phyloP scores from a whole-genome alignment of 441 rosid species.

The Gossypium lobatum region DNA sequence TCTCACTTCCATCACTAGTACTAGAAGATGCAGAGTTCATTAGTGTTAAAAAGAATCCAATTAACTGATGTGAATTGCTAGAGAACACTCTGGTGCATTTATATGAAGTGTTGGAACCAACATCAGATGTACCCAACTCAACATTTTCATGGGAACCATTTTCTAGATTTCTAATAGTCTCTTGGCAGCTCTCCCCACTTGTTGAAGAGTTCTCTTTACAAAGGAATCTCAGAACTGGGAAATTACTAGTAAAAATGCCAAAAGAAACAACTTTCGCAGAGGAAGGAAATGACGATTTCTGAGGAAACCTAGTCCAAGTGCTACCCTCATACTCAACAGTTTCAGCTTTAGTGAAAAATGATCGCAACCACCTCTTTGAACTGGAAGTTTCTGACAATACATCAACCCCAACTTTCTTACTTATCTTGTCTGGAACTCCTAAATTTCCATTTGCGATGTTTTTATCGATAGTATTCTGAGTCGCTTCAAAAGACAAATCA shows the following conservation, averaged over 20 bases:
- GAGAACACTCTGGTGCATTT: constrained; percentile 77
- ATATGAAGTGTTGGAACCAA: constrained; percentile 31
- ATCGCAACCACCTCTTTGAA: constrained; percentile 73
- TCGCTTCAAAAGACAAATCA: constrained; percentile 25
- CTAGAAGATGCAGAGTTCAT: constrained; percentile 31
- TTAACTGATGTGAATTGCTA: constrained; percentile 58
- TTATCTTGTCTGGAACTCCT: constrained; percentile 18
- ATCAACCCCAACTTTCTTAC: constrained; percentile 24
- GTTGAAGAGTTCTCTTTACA: constrained; percentile 25
- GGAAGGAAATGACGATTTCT: constrained; percentile 58
- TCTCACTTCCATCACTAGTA: constrained; percentile 31
- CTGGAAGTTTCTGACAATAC: constrained; percentile 28
- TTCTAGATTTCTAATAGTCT: constrained; percentile 25
- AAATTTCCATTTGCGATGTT: constrained; percentile 20
- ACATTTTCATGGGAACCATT: constrained; percentile 26
- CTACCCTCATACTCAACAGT: constrained; percentile 54
- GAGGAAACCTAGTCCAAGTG: constrained; percentile 68
- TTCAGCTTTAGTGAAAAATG: constrained; percentile 61
- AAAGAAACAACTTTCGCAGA: constrained; percentile 87
- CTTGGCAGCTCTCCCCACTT: constrained; percentile 22
- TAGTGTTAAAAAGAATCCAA: constrained; percentile 71
- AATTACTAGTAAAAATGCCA: constrained; percentile 44
- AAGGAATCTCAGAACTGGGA: constrained; percentile 37
- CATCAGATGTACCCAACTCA: constrained; percentile 28
- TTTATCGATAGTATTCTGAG: constrained; percentile 23